phyloP scores from a whole-genome alignment of 2,329 filamentous ascomycete species.

The Sordariomycetes sp. region DNA sequence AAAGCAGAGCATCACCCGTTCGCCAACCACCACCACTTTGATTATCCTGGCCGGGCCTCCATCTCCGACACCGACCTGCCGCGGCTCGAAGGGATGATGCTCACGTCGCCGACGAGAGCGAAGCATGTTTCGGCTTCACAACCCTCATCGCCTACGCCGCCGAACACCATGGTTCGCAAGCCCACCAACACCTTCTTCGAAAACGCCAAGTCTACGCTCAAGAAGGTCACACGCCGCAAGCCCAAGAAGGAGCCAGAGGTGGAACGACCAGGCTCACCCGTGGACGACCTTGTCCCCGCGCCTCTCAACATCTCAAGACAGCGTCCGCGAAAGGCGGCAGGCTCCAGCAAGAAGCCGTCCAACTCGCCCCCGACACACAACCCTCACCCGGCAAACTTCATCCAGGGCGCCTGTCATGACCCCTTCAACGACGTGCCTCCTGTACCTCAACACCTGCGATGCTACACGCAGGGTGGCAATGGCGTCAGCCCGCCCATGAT shows the following conservation, averaged over 20 bases:
- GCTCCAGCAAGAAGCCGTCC: slow-evolving; percentile 14
- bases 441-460: slow-evolving; percentile 16
- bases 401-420: slow-evolving; percentile 27
- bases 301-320: slow-evolving; percentile 23
- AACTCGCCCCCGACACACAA: no score
- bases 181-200: slow-evolving; percentile 30
- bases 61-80: slow-evolving; percentile 40
- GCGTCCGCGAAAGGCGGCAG: slow-evolving; percentile 13
- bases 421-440: slow-evolving; percentile 24
- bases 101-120: slow-evolving; percentile 25
- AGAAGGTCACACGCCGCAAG: slow-evolving; percentile 26
- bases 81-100: slow-evolving; percentile 35
- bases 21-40: slow-evolving; percentile 12
- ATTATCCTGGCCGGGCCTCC: slow-evolving; percentile 25
- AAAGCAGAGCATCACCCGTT: not conserved
- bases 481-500: slow-evolving; percentile 26
- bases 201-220: slow-evolving; percentile 29
- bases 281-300: slow-evolving; percentile 17
- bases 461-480: slow-evolving; percentile 16
- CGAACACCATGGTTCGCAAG: slow-evolving; percentile 18
- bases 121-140: slow-evolving; percentile 11
- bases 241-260: slow-evolving; percentile 13
- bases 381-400: no score
- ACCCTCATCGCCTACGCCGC: slow-evolving; percentile 21
- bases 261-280: slow-evolving; percentile 19